Evolutionary conservation across 106 monocot genomes (phyloP).

Genomic region (Platanthera zijinensis): DNA sequence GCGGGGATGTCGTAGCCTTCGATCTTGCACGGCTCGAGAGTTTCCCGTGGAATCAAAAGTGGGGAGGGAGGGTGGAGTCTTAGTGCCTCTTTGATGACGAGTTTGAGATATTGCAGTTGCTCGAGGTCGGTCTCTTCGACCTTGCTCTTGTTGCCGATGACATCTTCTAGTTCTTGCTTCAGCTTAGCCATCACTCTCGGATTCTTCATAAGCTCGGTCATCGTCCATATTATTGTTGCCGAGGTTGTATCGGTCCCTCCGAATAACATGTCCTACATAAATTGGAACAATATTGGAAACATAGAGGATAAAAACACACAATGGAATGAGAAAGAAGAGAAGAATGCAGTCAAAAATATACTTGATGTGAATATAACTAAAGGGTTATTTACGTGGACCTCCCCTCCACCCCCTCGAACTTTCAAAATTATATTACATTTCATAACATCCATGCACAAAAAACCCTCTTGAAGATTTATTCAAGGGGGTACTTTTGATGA

Average conservation of each 20-base stretch:
- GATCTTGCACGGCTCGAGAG: slow-evolving; percentile 2
- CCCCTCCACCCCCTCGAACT: no score
- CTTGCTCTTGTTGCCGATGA: slow-evolving; percentile 1
- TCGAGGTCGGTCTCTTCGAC: slow-evolving; percentile 20
- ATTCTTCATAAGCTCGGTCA: slow-evolving; percentile 28
- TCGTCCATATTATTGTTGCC: slow-evolving; percentile 20
- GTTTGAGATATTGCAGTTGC: slow-evolving; percentile 17
- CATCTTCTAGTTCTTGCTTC: slow-evolving; percentile 15
- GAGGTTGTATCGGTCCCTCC: slow-evolving; percentile 18
- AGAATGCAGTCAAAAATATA: no score
- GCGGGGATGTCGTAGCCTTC: slow-evolving; percentile 25
- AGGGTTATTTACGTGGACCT: no score
- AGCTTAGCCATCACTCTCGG: slow-evolving; percentile 18
- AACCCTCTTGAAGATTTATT: no score
- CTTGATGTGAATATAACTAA: no score
- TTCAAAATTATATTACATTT: no score
- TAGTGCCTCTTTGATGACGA: slow-evolving; percentile 25
- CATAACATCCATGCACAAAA: no score
- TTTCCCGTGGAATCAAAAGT: slow-evolving; percentile 19
- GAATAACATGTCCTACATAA: slow-evolving; percentile 15
- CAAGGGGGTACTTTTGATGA: no score
- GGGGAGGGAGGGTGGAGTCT: slow-evolving; percentile 25
- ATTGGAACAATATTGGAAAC: no score
- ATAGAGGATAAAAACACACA: no score
- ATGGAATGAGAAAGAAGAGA: no score